Conservation (phyloP, 2,329 filamentous ascomycete species). For the Talaromyces sp. region DNA sequence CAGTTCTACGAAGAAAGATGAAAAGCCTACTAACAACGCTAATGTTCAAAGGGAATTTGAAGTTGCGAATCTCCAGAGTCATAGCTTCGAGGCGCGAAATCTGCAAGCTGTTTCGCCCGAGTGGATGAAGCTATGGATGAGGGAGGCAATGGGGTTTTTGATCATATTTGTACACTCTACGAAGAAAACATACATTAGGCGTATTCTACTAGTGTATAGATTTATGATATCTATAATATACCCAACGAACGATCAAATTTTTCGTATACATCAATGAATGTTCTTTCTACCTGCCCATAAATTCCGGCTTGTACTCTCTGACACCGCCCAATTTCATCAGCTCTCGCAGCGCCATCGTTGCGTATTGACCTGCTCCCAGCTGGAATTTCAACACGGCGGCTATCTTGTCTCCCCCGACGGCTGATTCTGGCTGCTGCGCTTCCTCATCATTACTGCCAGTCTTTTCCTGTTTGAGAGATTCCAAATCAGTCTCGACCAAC, state of each 20-base stretch:
- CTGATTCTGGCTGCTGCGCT: neutral
- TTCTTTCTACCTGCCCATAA: conserved; percentile 42
- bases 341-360: conserved; percentile 77
- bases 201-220: no score
- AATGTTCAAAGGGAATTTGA: neutral
- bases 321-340: conserved; percentile 65
- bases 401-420: conserved; percentile 44
- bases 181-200: no score
- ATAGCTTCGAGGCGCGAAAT: conserved; percentile 9
- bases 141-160: conserved; percentile 11
- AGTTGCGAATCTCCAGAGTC: conserved; percentile 1
- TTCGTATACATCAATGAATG: neutral
- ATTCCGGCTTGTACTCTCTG: conserved; percentile 60
- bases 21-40: no score
- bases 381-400: conserved; percentile 70
- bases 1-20: no score
- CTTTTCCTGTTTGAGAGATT: conserved; percentile 52
- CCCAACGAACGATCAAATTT: neutral
- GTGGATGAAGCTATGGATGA: conserved; percentile 12
- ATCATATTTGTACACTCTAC: neutral
- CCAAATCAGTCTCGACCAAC: conserved; percentile 82
- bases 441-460: conserved; percentile 15
- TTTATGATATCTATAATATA: no score
- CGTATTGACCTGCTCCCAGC: conserved; percentile 74
- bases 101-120: conserved; percentile 7